A percentile compares a stretch with the other conserved stretches of the same genome.
These are phyloP conservation scores for Trichosporon sp. DNA, from an alignment of 1,284 basidiomycete species.

Conservation along the genomic window DNA sequence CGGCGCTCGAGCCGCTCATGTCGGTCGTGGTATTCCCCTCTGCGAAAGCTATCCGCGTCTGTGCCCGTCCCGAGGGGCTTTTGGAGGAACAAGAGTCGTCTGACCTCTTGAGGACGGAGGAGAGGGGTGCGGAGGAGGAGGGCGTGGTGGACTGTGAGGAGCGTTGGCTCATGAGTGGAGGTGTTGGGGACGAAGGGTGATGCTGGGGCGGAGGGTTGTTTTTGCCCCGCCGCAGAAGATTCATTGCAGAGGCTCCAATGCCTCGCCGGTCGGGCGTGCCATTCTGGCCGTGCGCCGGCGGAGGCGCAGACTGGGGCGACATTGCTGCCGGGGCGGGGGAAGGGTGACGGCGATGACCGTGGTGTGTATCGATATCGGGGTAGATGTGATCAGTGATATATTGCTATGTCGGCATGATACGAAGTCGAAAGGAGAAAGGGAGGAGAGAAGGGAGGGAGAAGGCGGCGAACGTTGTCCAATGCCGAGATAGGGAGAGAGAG, in stretches of 20 bases:
- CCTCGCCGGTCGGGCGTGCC: not conserved
- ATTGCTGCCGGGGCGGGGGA: not conserved
- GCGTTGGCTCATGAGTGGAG: not conserved
- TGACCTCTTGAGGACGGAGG: not conserved
- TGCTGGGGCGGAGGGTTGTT: not conserved
- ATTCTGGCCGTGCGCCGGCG: not conserved
- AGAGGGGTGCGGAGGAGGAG: not conserved
- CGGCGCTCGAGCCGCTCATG: not conserved
- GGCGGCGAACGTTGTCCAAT: no score
- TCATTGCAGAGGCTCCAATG: not conserved
- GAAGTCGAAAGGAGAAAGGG: not conserved
- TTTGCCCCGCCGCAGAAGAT: not conserved
- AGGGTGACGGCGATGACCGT: not conserved
- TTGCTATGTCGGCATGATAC: slow-evolving; percentile 1
- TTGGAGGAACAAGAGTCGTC: not conserved
- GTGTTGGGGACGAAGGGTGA: not conserved
- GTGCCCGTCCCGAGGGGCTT: not conserved
- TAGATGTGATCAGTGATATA: no score
- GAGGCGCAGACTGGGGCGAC: not conserved
- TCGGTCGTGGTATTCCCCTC: not conserved
- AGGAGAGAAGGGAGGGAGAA: no score
- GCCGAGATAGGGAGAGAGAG: no score
- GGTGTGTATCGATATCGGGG: not conserved
- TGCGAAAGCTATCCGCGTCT: not conserved
- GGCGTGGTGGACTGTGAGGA: not conserved